These are phyloP conservation scores for Xylariaceae sp. DNA, from an alignment of 2,329 filamentous ascomycete species.

Conservation along the genomic window DNA sequence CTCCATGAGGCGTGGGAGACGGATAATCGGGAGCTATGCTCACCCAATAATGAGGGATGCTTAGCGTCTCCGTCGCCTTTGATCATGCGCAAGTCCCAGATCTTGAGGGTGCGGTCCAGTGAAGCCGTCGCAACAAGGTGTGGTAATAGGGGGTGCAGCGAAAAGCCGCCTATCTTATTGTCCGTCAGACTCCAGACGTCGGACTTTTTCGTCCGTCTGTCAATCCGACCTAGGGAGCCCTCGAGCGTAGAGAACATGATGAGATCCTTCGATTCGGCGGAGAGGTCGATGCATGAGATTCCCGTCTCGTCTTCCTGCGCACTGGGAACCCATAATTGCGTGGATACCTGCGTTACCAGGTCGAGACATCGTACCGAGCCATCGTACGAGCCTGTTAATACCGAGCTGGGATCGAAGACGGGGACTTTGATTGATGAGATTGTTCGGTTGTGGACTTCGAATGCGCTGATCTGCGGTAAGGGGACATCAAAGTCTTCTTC, in stretches of 20 bases:
- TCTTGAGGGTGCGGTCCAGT: slow-evolving; percentile 78
- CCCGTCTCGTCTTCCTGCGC: slow-evolving; percentile 67
- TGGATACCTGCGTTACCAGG: slow-evolving; percentile 69
- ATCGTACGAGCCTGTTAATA: slow-evolving; percentile 89
- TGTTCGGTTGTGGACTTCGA: slow-evolving; percentile 85
- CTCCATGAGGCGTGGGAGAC: slow-evolving; percentile 94
- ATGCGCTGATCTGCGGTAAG: slow-evolving; percentile 76
- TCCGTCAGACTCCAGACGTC: slow-evolving; percentile 74
- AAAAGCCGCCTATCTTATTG: slow-evolving; percentile 95
- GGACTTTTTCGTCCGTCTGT: slow-evolving; percentile 58
- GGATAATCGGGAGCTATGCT: slow-evolving; percentile 76
- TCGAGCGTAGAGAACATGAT: slow-evolving; percentile 85
- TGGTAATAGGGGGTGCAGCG: slow-evolving; percentile 70
- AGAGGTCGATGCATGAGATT: slow-evolving; percentile 79
- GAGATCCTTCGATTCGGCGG: slow-evolving; percentile 61
- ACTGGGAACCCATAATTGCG: slow-evolving; percentile 73
- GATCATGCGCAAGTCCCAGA: slow-evolving; percentile 82
- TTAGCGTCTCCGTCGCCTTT: slow-evolving; percentile 54
- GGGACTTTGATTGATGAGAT: slow-evolving; percentile 81
- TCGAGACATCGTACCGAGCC: slow-evolving; percentile 86
- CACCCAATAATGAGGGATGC: slow-evolving; percentile 66
- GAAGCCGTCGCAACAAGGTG: slow-evolving; percentile 86
- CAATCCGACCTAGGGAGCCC: slow-evolving; percentile 74
- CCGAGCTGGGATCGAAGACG: slow-evolving; percentile 62
- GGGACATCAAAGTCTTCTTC: slow-evolving; percentile 62